These are phyloP conservation scores for Cladobotryum protrusum DNA, from an alignment of 2,329 filamentous ascomycete species.

Conservation along the genomic window DNA sequence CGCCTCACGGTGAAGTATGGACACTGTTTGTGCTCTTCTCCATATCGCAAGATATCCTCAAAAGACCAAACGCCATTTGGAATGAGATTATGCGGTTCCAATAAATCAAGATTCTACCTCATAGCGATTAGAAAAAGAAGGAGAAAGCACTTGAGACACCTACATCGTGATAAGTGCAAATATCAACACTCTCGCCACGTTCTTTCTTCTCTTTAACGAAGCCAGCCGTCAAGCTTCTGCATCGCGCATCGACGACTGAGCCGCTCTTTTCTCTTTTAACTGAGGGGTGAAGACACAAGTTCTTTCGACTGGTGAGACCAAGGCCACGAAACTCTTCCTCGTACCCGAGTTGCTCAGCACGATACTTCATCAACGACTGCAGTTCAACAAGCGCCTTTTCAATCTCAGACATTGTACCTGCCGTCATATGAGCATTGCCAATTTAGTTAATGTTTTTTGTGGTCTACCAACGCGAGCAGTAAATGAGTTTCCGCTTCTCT, in stretches of 20 bases:
- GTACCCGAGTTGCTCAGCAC: conserved; percentile 78
- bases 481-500: conserved; percentile 92
- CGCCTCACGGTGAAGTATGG: conserved; percentile 93
- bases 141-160: conserved; percentile 19
- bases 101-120: conserved; percentile 74
- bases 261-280: conserved; percentile 97
- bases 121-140: background rate
- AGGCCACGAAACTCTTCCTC: conserved; percentile 91
- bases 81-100: conserved; percentile 91
- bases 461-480: conserved; percentile 71
- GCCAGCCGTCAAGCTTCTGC: conserved; percentile 88
- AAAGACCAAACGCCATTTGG: conserved; percentile 95
- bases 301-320: conserved; percentile 93
- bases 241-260: conserved; percentile 87
- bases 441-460: background rate
- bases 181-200: conserved; percentile 84
- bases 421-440: background rate
- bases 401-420: conserved; percentile 96
- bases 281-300: conserved; percentile 90
- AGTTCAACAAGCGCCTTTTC: conserved; percentile 93
- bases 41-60: conserved; percentile 80
- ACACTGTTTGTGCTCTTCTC: conserved; percentile 93
- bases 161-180: conserved; percentile 93
- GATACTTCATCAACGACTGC: conserved; percentile 91
- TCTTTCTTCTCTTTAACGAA: conserved; percentile 99